Evolutionary conservation across 1,139 yeast genomes (phyloP), one percentile per base, ranked within the genome.

Genomic region (Yamadazyma siamensis): DNA sequence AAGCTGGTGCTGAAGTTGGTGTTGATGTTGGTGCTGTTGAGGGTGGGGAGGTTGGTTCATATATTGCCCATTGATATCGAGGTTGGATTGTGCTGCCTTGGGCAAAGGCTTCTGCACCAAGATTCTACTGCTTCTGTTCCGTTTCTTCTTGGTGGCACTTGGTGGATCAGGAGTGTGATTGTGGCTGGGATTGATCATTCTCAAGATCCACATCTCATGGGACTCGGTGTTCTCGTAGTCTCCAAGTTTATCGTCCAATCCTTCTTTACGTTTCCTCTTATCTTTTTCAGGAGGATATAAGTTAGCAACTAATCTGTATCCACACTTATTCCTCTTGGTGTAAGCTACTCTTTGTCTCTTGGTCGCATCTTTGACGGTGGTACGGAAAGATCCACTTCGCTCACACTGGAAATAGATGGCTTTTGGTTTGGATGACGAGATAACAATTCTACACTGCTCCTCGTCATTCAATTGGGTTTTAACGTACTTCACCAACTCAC

Each of bases 351-450:
- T 50, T 44, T 69, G 74, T 51, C 75, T 56, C 51, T 65, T 65
- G 26, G 64, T 43, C 10, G 70, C 57, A 39, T 67, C 74, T 50
- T 68, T 68, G 31, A 69, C 75, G 2, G 75, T 69, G 26, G 75
- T 69, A 47, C 75, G 54, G 43, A 68, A 69, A 15, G 62, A 54
- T 2, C 75, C 75, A 6, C 69, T 59, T 32, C 73, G 52, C 46
- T 69, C 75, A 47, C 75, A 69, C 47, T 67, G 74, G 51, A 68
- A 69, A 47, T 69, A 69, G 11, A 69, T 70, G 2, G 75, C 75
- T 48, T 69, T 68, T 14, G 74, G 73, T 47, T 69, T 69, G 15
- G 72, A 65, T 21, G 71, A 63, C 47, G 66, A 66, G 44, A 69
- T 68, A 27, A 69, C 75, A 45, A 69, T 67, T 46, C 67, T 60